These are phyloP conservation scores for Wickerhamiella hasegawae DNA, from an alignment of 805 yeast species.

Conservation along the genomic window DNA sequence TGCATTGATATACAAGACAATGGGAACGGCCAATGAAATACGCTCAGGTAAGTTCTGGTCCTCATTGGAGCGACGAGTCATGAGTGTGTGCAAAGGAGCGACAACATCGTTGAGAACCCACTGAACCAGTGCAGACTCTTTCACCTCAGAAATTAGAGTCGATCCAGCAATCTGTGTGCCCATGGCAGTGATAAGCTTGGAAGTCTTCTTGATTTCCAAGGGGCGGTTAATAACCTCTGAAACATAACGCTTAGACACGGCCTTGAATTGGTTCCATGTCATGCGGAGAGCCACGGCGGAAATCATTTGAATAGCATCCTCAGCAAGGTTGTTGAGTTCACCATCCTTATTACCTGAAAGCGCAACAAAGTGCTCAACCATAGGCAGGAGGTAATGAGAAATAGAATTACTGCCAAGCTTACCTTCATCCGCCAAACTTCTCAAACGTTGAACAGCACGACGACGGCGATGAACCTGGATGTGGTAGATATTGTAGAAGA, in stretches of 20 bases:
- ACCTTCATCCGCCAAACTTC: slow-evolving; percentile 30
- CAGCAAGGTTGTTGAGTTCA: slow-evolving; percentile 24
- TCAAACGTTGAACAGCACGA: slow-evolving; percentile 57
- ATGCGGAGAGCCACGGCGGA: slow-evolving; percentile 40
- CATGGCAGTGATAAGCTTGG: slow-evolving; percentile 27
- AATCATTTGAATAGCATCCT: slow-evolving; percentile 40
- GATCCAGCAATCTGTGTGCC: slow-evolving; percentile 8
- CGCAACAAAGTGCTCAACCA: slow-evolving; percentile 71
- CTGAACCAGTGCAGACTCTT: slow-evolving; percentile 25
- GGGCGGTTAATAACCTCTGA: slow-evolving; percentile 30
- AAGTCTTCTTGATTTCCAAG: slow-evolving; percentile 38
- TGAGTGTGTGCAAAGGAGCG: slow-evolving; percentile 42
- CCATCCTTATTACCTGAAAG: slow-evolving; percentile 16
- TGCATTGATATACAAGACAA: slow-evolving; percentile 49
- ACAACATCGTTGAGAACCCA: slow-evolving; percentile 42
- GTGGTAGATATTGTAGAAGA: slow-evolving; percentile 61
- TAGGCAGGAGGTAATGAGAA: slow-evolving; percentile 69
- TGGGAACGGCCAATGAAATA: slow-evolving; percentile 67
- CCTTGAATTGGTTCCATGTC: slow-evolving; percentile 68
- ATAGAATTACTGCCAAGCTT: slow-evolving; percentile 30
- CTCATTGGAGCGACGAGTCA: slow-evolving; percentile 36
- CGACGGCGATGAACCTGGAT: slow-evolving; percentile 77
- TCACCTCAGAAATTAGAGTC: slow-evolving; percentile 7
- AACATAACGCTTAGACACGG: slow-evolving; percentile 55
- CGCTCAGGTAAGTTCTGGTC: slow-evolving; percentile 66